Evolutionary conservation across 192 early-diverging fungal species (phyloP).

Genomic region (Backusella tarrabulga): DNA sequence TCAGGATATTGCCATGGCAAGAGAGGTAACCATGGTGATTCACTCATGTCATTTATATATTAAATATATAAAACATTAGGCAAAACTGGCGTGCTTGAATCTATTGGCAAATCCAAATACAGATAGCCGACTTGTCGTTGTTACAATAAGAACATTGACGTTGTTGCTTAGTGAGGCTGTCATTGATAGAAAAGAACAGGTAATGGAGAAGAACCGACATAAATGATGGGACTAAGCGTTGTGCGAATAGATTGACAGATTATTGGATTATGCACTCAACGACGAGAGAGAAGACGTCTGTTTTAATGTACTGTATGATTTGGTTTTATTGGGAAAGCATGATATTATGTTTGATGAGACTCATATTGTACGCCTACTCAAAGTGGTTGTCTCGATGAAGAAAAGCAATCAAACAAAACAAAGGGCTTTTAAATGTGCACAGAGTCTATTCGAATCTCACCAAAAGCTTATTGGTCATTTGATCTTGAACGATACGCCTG

Average conservation of each 20-base stretch:
- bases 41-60: too few relatives aligned
- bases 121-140: constrained; percentile 37
- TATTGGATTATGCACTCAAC: constrained; percentile 18
- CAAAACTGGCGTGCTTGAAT: constrained; percentile 38
- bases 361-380: constrained; percentile 11
- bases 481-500: neutral
- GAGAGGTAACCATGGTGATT: constrained; percentile 26
- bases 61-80: constrained; percentile 18
- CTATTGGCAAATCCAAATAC: constrained; percentile 32
- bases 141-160: constrained; percentile 40
- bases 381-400: neutral
- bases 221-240: neutral
- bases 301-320: constrained; percentile 16
- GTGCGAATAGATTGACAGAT: constrained; percentile 13
- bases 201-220: neutral
- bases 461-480: constrained; percentile 7
- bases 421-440: constrained; percentile 19
- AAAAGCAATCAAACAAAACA: neutral
- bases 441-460: constrained; percentile 9
- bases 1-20: constrained; percentile 39
- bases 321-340: constrained; percentile 16
- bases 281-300: constrained; percentile 15
- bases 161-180: constrained; percentile 36
- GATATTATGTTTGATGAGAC: constrained; percentile 15
- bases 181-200: constrained; percentile 41